phyloP scores from a whole-genome alignment of 2,329 filamentous ascomycete species.

The Ascochyta viciae-villosae region DNA sequence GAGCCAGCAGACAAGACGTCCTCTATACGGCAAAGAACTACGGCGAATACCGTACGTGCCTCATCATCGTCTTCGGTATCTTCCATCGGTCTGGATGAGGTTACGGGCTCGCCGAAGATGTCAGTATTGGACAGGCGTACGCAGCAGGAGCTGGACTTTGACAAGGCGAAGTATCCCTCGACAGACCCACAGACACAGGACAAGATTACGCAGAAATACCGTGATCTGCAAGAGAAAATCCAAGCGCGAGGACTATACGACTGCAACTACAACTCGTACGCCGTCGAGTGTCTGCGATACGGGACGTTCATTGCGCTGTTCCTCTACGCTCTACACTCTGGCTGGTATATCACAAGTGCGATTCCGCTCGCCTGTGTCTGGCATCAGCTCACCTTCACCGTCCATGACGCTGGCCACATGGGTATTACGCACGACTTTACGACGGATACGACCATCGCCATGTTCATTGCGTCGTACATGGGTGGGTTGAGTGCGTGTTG shows the following conservation, averaged over 20 bases:
- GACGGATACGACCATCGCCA: conserved; percentile 82
- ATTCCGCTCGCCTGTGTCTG: conserved; percentile 82
- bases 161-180: conserved; percentile 80
- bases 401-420: conserved; percentile 96
- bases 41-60: conserved; percentile 46
- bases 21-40: conserved; percentile 47
- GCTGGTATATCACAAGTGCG: conserved; percentile 66
- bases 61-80: conserved; percentile 69
- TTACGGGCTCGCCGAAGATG: conserved; percentile 51
- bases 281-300: conserved; percentile 77
- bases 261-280: conserved; percentile 84
- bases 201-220: conserved; percentile 80
- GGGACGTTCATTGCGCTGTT: conserved; percentile 68
- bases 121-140: conserved; percentile 77
- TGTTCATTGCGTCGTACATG: conserved; percentile 86
- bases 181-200: conserved; percentile 77
- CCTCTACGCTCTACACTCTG: conserved; percentile 55
- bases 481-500: conserved; percentile 91
- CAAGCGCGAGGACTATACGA: conserved; percentile 78
- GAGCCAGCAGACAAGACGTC: conserved; percentile 56
- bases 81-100: conserved; percentile 54
- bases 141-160: conserved; percentile 75
- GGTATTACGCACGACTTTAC: conserved; percentile 93
- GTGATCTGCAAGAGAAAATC: conserved; percentile 75
- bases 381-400: conserved; percentile 94